Base-by-base conservation (phyloP, 257 asterid species). In the Misopates orontium region DNA sequence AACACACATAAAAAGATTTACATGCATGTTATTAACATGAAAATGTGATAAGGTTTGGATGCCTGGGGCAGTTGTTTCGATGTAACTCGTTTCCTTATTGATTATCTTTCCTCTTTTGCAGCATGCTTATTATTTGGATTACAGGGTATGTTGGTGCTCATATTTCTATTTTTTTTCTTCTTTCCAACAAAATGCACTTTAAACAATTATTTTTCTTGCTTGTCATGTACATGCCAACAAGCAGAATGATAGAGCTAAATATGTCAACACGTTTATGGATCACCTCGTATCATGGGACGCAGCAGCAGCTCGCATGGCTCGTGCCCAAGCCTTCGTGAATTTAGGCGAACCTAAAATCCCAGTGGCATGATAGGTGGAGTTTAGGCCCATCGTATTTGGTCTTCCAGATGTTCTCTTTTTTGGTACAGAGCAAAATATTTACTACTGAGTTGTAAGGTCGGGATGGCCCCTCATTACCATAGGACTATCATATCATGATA, bases 331-430 rank as follows among this genome's bases (percentile, higher is more conserved):
- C 65, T 92, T 92, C 64, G 96, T 89, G 56, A 89, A 92, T 80
- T 71, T 92, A 74, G 97, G 98, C 0, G 98, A 92, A 75, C 96
- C 98, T 53, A 85, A 83, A 74, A 87, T 92, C 61, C 98, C 97
- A 7, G 88, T 87, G 56, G 98, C 96, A 8, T 92, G 88, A 92
- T 28, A 56, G 28, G 41, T 16, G 70, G 62, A 42, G 41, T 42
- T 49, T 42, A 49, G 15, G 16, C 45, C 56, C 54, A 10, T 24
- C 2, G 8, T 31, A 10, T 23, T 23, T 32, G 31, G 21, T 10
- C 42, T 36, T 36, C 42, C n/a, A 6, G 6, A 2, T 36, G 42
- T 3, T 4, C 1, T 5, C 8, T 5, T 36, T 36, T 32, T 40
- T 18, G n/a, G 14, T 11, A 4, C 4, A 44, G 3, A 53, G 54